Base-by-base conservation (phyloP, 495 filamentous ascomycete species). In the Xylaria grammica region DNA sequence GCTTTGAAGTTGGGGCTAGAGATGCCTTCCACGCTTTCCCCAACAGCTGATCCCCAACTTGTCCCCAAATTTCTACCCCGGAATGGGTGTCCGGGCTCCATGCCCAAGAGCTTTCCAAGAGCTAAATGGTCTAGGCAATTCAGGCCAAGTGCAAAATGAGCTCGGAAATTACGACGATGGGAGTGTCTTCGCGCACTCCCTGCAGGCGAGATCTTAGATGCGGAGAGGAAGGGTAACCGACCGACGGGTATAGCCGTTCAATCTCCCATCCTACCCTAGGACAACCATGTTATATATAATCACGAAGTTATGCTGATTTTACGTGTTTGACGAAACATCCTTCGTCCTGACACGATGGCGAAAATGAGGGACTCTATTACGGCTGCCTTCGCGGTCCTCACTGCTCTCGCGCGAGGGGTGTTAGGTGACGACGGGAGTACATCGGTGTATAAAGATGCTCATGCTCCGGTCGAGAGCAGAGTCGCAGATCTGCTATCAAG, bases 401-500 rank as follows among this genome's bases (percentile, higher is more conserved):
- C 55, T 60, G 55, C 55, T 15, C 38, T 65, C 27, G 8, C 55
- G 22, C 53, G 17, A 2, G 13, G 20, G 1, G 45, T 19, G 4
- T 61, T 42, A 29, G 46, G 58, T 4, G 57, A 60, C 46, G 27
- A 51, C 1, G 29, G 30, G 20, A 65, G 32, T 7, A 55, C 32
- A 22, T 65, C 75, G 19, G 60, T 81, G 4, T 91, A 91, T 82
- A 91, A 89, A 69, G 79, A 91, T 71, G 74, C 89, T 0, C 76
- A 75, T 20, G 85, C 85, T 0, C 67, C 82, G 4, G 81, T 90
- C 13, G 88, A 90, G 49, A 82, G 79, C 54, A 79, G 89, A 45
- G 84, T 92, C 8, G 72, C 80, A 9, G 88, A 91, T 72, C 77
- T 92, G 24, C 66, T 92, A 60, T 81, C 83, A 1, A 79, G 86